Percentiles rank a stretch among this genome's conserved stretches.
phyloP scores from a whole-genome alignment of 2,329 filamentous ascomycete genomes.

The Nigrospora oryzae region DNA sequence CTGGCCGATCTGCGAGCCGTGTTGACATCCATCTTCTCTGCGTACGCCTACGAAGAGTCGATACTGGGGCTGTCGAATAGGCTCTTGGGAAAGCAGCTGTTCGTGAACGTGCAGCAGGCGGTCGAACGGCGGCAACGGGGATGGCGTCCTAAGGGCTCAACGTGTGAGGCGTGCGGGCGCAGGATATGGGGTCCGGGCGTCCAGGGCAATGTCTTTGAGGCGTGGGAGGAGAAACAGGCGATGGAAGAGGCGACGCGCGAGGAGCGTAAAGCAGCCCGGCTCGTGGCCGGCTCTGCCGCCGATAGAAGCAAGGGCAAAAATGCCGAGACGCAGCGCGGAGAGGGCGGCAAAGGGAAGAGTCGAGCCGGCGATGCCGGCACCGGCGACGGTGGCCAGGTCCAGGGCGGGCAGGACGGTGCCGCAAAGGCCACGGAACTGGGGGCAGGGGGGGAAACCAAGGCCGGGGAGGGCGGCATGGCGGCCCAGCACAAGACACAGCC shows the following conservation, averaged over 20 bases:
- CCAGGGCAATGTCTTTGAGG: slow-evolving; percentile 66
- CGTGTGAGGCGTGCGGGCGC: slow-evolving; percentile 77
- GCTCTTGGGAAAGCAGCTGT: slow-evolving; percentile 82
- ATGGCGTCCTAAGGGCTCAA: slow-evolving; percentile 80
- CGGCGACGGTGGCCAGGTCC: too few relatives aligned
- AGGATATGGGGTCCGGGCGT: slow-evolving; percentile 86
- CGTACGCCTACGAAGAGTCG: slow-evolving; percentile 90
- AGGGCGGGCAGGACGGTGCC: too few relatives aligned
- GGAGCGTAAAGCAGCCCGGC: slow-evolving; percentile 31
- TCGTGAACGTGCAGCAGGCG: slow-evolving; percentile 70
- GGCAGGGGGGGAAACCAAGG: too few relatives aligned
- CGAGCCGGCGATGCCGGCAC: too few relatives aligned
- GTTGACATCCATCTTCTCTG: slow-evolving; percentile 82
- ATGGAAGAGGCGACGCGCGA: slow-evolving; percentile 36
- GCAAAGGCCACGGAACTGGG: too few relatives aligned
- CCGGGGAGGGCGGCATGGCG: too few relatives aligned
- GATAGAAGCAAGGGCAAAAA: slow-evolving; percentile 28
- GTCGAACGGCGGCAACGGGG: slow-evolving; percentile 70
- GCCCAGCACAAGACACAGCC: slow-evolving; percentile 22
- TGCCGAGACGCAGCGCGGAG: slow-evolving; percentile 19
- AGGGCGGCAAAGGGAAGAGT: slow-evolving; percentile 26
- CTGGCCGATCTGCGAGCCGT: slow-evolving; percentile 81
- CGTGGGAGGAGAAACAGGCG: slow-evolving; percentile 62
- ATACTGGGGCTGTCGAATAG: slow-evolving; percentile 79
- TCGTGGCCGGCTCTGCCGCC: slow-evolving; percentile 11